Evolutionary conservation across 768 basidiomycete species (phyloP).

Genomic region (Suillus subluteus): DNA sequence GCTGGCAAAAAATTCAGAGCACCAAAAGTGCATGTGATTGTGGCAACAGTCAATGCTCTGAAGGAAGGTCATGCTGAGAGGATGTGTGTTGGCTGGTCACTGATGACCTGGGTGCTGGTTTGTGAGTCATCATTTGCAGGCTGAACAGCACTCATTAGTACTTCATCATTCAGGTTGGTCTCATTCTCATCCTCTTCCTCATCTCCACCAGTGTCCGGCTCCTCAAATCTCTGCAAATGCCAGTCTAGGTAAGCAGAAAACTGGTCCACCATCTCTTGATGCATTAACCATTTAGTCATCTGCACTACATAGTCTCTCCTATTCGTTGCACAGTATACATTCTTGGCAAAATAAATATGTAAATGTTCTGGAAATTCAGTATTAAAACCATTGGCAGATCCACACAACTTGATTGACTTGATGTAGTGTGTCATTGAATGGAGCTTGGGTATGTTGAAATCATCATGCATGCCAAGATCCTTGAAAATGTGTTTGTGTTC

Average conservation of each 20-base stretch:
- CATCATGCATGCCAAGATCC: not conserved
- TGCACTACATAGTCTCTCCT: constrained; percentile 7
- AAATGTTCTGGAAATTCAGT: no score
- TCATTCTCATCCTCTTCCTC: not conserved
- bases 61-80: not conserved
- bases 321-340: not conserved
- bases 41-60: not conserved
- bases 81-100: not conserved
- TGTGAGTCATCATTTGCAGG: no score
- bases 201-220: not conserved
- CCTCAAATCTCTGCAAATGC: constrained; percentile 3
- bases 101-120: not conserved
- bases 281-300: constrained; percentile 14
- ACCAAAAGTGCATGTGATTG: not conserved
- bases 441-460: not conserved
- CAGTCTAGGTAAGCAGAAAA: constrained; percentile 34
- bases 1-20: not conserved
- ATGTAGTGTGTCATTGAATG: no score
- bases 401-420: no score
- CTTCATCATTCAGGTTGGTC: not conserved
- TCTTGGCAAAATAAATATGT: no score
- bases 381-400: no score
- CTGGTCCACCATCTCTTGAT: constrained; percentile 21
- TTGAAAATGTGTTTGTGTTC: not conserved
- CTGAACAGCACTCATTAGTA: no score